Evolutionary conservation across 805 yeast genomes (phyloP), one percentile per base, ranked within the genome.

Genomic region (Candida sphagnicola): DNA sequence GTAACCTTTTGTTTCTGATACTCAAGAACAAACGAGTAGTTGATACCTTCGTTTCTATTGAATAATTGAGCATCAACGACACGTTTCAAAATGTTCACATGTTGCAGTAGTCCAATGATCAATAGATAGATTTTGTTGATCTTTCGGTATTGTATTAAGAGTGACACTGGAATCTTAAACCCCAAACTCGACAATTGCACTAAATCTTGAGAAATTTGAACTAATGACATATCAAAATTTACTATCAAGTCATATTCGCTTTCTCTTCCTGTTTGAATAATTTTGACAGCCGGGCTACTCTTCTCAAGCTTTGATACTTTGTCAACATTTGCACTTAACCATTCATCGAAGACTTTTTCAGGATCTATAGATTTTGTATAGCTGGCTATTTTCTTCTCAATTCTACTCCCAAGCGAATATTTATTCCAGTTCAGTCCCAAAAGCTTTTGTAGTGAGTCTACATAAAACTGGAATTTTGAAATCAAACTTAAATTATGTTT

Each of bases 111-210:
- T 8, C 72, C 62, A 3, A 71, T 59, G 0, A 85, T 82, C 44
- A 72, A 70, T 0, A 90, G 87, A 36, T 78, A 72, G 0, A 83
- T 50, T 21, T 67, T 61, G 39, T 74, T 66, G 2, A 80, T 65
- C 21, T 67, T 72, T 31, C 76, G 67, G 1, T 86, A 67, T 18
- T 65, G 68, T 2, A 72, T 50, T 11, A 63, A 44, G 2, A 84
- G 43, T 4, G 67, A 49, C 18, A 74, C 73, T 0, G 95, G 91
- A 0, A 87, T 58, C 6, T 72, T 74, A 49, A 70, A 76, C 0
- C 76, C 80, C 44, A 79, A 55, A 43, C 68, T 59, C 4, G 63
- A 54, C 21, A 85, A 51, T 34, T 72, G 71, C 29, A 75, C 57
- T 1, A 78, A 74, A 48, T 85, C 87, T 39, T 75, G 71, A 56